These are phyloP conservation scores for Mycena galericulata DNA, from an alignment of 768 basidiomycete species.

Conservation along the genomic window DNA sequence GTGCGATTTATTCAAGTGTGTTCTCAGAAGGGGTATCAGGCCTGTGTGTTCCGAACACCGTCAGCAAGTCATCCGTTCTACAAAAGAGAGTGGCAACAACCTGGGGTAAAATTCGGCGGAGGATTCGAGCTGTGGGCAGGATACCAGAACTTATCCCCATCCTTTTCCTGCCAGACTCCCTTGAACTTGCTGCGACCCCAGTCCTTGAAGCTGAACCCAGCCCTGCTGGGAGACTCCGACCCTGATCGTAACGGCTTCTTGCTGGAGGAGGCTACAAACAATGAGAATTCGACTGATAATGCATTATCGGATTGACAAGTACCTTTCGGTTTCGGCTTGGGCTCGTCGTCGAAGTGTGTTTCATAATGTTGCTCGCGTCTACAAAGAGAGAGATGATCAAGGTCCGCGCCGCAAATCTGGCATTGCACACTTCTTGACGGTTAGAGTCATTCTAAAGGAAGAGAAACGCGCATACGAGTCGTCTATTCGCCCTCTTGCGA, in stretches of 20 bases:
- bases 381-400: constrained; percentile 50
- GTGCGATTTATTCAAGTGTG: constrained; percentile 64
- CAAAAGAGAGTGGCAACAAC: constrained; percentile 45
- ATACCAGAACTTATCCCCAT: constrained; percentile 76
- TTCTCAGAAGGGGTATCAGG: constrained; percentile 72
- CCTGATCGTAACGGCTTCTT: constrained; percentile 30
- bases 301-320: constrained; percentile 1
- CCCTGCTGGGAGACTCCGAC: constrained; percentile 3
- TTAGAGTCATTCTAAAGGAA: background rate
- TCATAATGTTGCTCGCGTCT: constrained; percentile 70
- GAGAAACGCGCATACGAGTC: constrained; percentile 12
- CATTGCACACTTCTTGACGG: constrained; percentile 47
- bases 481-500: constrained; percentile 20
- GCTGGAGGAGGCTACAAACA: constrained; percentile 20
- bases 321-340: constrained; percentile 24
- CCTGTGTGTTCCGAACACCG: constrained; percentile 51
- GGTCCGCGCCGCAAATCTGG: constrained; percentile 60
- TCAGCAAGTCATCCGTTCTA: background rate
- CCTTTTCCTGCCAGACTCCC: constrained; percentile 29
- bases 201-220: constrained; percentile 9
- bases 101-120: constrained; percentile 69
- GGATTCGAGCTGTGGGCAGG: constrained; percentile 57
- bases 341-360: constrained; percentile 52
- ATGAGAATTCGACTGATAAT: constrained; percentile 6
- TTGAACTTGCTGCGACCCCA: background rate